A percentile compares a stretch with the other conserved stretches of the same genome.
phyloP scores from a whole-genome alignment of 768 basidiomycete genomes.

The Strobilomyces dryophilus region DNA sequence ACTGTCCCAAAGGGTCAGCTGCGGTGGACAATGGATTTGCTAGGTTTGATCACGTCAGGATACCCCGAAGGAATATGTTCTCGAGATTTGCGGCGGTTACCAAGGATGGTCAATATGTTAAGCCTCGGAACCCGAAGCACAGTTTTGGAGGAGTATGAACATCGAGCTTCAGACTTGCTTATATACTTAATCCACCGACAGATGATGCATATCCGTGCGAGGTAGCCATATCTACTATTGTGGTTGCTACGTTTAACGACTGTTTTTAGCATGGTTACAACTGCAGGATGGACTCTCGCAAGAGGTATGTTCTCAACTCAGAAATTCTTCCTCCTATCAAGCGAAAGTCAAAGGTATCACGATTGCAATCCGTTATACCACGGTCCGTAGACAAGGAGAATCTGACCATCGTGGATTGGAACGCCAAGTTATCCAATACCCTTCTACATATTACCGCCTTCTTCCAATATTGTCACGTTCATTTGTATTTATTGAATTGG shows the following conservation, averaged over 20 bases:
- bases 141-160: slow-evolving; percentile 68
- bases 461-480: slow-evolving; percentile 65
- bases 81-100: slow-evolving; percentile 71
- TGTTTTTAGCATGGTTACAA: slow-evolving; percentile 53
- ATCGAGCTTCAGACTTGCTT: background rate
- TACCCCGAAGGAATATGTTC: slow-evolving; percentile 70
- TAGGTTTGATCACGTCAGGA: slow-evolving; percentile 58
- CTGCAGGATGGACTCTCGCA: slow-evolving; percentile 59
- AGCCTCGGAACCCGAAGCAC: slow-evolving; percentile 68
- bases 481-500: slow-evolving; percentile 65
- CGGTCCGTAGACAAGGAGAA: slow-evolving; percentile 67
- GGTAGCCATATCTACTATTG: slow-evolving; percentile 30
- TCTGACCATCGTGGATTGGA: slow-evolving; percentile 50
- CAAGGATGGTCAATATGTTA: slow-evolving; percentile 56
- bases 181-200: slow-evolving; percentile 18
- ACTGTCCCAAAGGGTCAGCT: slow-evolving; percentile 39
- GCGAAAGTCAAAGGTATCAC: slow-evolving; percentile 42
- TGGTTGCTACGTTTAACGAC: background rate
- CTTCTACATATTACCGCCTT: slow-evolving; percentile 69
- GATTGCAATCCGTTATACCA: slow-evolving; percentile 67
- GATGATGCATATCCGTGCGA: slow-evolving; percentile 74
- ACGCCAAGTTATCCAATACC: slow-evolving; percentile 64
- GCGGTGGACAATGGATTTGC: slow-evolving; percentile 67
- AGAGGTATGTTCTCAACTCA: slow-evolving; percentile 42
- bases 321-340: background rate